Conservation (phyloP, 169 alveolate genomes). For the Cryptosporidium parvum region DNA sequence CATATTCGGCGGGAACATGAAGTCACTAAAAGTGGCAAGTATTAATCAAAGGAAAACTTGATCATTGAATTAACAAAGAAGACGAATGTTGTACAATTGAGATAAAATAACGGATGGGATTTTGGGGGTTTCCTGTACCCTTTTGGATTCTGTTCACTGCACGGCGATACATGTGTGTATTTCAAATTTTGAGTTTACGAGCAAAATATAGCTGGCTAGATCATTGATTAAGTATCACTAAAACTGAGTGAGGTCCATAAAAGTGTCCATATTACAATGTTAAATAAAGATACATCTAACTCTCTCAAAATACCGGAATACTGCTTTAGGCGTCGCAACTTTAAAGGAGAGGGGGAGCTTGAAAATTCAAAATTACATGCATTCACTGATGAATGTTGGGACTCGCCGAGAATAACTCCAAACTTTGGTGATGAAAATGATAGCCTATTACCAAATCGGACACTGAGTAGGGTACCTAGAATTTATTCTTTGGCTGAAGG, state of each 20-base stretch:
- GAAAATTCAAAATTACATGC: neutral
- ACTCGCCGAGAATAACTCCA: constrained; percentile 71
- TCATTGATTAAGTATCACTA: neutral
- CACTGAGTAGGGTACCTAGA: constrained; percentile 31
- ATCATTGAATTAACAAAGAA: neutral
- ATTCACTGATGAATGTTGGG: constrained; percentile 41
- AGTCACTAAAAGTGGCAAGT: constrained; percentile 35
- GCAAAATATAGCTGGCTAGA: neutral
- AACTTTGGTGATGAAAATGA: constrained; percentile 54
- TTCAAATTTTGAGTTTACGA: neutral
- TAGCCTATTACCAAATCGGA: neutral
- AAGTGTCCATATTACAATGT: neutral
- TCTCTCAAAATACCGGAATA: constrained; percentile 51
- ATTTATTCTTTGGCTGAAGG: neutral
- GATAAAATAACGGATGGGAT: neutral
- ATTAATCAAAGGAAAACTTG: neutral
- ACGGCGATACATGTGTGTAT: neutral
- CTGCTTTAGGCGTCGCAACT: constrained; percentile 18
- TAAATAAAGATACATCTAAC: neutral
- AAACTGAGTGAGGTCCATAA: neutral
- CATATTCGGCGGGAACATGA: neutral
- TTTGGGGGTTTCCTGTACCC: neutral
- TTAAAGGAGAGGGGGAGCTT: neutral
- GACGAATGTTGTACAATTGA: neutral
- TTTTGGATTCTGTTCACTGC: neutral